phyloP scores from a whole-genome alignment of 768 basidiomycete species.

The Boletellus ananas region DNA sequence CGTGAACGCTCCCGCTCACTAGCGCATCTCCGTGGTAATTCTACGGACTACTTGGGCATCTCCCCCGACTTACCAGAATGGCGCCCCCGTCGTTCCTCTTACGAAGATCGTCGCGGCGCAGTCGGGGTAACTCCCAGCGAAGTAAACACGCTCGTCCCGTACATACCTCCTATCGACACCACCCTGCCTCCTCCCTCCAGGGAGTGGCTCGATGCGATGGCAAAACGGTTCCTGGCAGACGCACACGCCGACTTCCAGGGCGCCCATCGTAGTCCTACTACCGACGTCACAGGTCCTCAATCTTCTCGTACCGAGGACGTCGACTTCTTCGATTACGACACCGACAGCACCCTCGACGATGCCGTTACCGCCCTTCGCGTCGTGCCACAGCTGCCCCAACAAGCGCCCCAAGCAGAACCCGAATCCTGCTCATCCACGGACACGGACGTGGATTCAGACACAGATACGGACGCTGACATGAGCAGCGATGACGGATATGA shows the following conservation, averaged over 20 bases:
- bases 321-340: slow-evolving; percentile 18
- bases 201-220: slow-evolving; percentile 17
- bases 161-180: slow-evolving; percentile 22
- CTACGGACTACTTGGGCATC: slow-evolving; percentile 25
- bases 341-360: slow-evolving; percentile 17
- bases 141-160: slow-evolving; percentile 25
- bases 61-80: slow-evolving; percentile 20
- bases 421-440: slow-evolving; percentile 7
- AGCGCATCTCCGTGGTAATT: slow-evolving; percentile 8
- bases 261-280: background rate
- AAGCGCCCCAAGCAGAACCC: background rate
- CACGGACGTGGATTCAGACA: background rate
- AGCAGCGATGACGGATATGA: slow-evolving; percentile 14
- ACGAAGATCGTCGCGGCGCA: slow-evolving; percentile 23
- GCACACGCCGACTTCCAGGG: slow-evolving; percentile 12
- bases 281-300: background rate
- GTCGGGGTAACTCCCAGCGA: slow-evolving; percentile 24
- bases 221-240: slow-evolving; percentile 13
- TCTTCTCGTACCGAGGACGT: slow-evolving; percentile 4
- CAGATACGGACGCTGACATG: slow-evolving; percentile 14
- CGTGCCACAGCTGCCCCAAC: background rate
- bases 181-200: slow-evolving; percentile 12
- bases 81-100: slow-evolving; percentile 23
- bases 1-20: slow-evolving; percentile 17
- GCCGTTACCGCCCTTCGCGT: background rate